phyloP scores from a whole-genome alignment of 805 yeast species.

The Teunomyces atbi region DNA sequence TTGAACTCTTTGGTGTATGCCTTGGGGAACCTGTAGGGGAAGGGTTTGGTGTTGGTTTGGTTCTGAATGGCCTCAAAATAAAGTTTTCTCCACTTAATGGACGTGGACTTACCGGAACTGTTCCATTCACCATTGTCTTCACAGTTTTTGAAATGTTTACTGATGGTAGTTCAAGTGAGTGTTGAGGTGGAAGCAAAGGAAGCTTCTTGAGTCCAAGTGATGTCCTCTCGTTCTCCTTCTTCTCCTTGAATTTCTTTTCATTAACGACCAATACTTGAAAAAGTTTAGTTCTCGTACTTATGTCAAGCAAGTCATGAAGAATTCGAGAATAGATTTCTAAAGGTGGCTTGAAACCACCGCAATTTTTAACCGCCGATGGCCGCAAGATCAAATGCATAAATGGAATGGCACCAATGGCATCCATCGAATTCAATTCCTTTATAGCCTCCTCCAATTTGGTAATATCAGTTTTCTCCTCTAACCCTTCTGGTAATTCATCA shows the following conservation, averaged over 20 bases:
- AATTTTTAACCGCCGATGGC: conserved; percentile 36
- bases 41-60: conserved; percentile 39
- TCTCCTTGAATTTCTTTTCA: conserved; percentile 25
- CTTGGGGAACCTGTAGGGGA: conserved; percentile 40
- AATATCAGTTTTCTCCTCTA: conserved; percentile 5
- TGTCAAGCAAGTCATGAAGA: conserved; percentile 26
- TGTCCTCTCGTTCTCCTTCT: conserved; percentile 30
- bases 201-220: conserved; percentile 20
- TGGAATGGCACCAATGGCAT: conserved; percentile 36
- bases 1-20: conserved; percentile 18
- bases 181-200: conserved; percentile 15
- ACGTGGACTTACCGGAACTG: conserved; percentile 18
- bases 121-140: conserved; percentile 1
- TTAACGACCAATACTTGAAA: conserved; percentile 21
- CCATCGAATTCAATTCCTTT: conserved; percentile 32
- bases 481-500: conserved; percentile 20
- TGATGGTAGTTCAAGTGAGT: conserved; percentile 6
- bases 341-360: conserved; percentile 42
- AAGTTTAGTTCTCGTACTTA: conserved; percentile 19
- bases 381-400: conserved; percentile 40
- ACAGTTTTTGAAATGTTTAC: background rate
- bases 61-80: conserved; percentile 41
- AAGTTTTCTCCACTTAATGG: conserved; percentile 30
- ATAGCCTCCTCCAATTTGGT: conserved; percentile 5
- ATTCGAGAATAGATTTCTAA: conserved; percentile 23